Evolutionary conservation across 345 rosid species (phyloP).

Genomic region (Acer campestre): DNA sequence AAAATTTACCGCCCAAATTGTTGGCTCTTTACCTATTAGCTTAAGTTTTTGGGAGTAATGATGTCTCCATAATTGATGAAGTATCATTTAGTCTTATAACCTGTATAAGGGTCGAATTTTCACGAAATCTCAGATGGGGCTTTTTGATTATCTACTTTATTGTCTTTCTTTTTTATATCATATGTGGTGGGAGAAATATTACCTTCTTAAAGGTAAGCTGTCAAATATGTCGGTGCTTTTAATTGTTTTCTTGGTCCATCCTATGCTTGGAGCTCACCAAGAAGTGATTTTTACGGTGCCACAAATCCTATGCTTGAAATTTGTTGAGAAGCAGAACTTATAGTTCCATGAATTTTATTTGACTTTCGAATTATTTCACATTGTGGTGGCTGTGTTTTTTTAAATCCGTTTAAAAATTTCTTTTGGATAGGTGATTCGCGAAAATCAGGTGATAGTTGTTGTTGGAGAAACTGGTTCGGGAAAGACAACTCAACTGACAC

Average conservation of each 20-base stretch:
- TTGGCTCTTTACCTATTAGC: not conserved
- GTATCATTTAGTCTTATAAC: not conserved
- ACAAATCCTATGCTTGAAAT: not conserved
- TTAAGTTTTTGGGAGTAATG: not conserved
- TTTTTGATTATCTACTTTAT: not conserved
- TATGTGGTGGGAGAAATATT: not conserved
- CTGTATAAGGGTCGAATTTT: not conserved
- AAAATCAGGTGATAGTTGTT: constrained; percentile 88
- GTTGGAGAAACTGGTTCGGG: constrained; percentile 99
- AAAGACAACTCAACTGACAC: constrained; percentile 97
- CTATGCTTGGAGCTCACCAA: not conserved
- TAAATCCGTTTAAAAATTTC: constrained; percentile 6
- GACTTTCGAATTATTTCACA: not conserved
- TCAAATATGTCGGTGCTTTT: not conserved
- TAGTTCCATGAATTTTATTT: not conserved
- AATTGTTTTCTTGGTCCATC: not conserved
- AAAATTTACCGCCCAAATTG: not conserved
- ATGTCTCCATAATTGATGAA: not conserved
- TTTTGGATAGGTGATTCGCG: constrained; percentile 72
- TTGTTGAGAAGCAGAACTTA: not conserved
- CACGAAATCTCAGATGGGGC: not conserved
- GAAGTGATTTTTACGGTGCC: not conserved
- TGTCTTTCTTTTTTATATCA: not conserved
- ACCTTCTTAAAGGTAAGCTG: not conserved
- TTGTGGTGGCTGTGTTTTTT: not conserved